A percentile compares a stretch with the other conserved stretches of the same genome.
These are phyloP conservation scores for Brettanomyces custersianus DNA, from an alignment of 805 yeast genomes.

Conservation along the genomic window DNA sequence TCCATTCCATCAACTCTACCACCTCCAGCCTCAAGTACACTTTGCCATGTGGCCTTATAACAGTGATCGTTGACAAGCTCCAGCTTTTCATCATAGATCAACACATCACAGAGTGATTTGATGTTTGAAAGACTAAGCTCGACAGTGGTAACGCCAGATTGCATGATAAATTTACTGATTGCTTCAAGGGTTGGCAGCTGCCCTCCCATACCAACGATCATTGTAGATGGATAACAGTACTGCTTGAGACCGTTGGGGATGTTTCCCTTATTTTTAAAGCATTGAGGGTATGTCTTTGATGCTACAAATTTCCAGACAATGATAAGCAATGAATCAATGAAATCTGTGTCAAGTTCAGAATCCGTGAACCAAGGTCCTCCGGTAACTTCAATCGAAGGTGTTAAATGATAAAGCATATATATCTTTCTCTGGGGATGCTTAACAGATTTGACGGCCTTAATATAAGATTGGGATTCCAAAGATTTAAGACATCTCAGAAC, in stretches of 20 bases:
- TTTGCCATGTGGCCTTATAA: constrained; percentile 78
- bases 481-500: constrained; percentile 75
- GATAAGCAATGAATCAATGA: constrained; percentile 72
- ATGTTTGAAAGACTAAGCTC: constrained; percentile 71
- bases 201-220: constrained; percentile 20
- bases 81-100: constrained; percentile 77
- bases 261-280: constrained; percentile 36
- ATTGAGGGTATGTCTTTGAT: constrained; percentile 65
- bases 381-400: constrained; percentile 91
- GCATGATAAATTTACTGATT: constrained; percentile 64
- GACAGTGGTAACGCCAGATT: constrained; percentile 69
- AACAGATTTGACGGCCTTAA: constrained; percentile 85
- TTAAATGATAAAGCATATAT: constrained; percentile 88
- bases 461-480: constrained; percentile 70
- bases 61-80: constrained; percentile 56
- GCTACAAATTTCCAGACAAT: constrained; percentile 87
- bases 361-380: constrained; percentile 99
- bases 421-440: constrained; percentile 89
- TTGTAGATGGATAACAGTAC: constrained; percentile 18
- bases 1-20: constrained; percentile 25
- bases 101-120: constrained; percentile 76
- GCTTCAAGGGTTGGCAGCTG: constrained; percentile 63
- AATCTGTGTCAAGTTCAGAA: constrained; percentile 87
- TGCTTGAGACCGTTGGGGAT: constrained; percentile 17
- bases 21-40: constrained; percentile 63